phyloP scores from a whole-genome alignment of 192 early-diverging fungal species.

The Lobulomyces angularis region DNA sequence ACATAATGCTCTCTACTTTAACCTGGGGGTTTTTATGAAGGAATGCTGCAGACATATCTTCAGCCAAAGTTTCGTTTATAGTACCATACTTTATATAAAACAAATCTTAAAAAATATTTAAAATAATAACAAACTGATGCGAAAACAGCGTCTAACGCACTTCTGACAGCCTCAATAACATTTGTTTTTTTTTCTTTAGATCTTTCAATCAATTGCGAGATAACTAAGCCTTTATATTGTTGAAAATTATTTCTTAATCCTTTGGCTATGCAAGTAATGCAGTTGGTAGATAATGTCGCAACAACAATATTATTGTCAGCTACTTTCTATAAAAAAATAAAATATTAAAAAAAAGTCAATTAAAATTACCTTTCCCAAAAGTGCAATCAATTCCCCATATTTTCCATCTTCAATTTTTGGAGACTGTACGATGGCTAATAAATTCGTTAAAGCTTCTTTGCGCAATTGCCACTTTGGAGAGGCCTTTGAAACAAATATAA shows the following conservation, averaged over 20 bases:
- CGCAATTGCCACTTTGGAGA: slow-evolving; percentile 95
- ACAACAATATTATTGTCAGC: slow-evolving; percentile 78
- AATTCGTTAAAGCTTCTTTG: slow-evolving; percentile 73
- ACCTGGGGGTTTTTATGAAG: slow-evolving; percentile 93
- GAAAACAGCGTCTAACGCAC: slow-evolving; percentile 77
- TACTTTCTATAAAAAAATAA: slow-evolving; percentile 11
- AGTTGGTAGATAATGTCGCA: slow-evolving; percentile 65
- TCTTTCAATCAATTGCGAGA: slow-evolving; percentile 71
- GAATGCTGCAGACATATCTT: slow-evolving; percentile 47
- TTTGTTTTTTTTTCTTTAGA: slow-evolving; percentile 89
- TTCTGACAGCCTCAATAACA: slow-evolving; percentile 70
- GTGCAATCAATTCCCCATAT: slow-evolving; percentile 70
- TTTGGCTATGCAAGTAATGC: slow-evolving; percentile 64
- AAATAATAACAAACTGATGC: slow-evolving; percentile 34
- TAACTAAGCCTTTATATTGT: slow-evolving; percentile 59
- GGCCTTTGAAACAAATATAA: slow-evolving; percentile 12
- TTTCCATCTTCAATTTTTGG: slow-evolving; percentile 64
- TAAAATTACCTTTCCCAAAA: slow-evolving; percentile 61
- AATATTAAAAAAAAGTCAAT: background rate
- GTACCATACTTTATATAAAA: slow-evolving; percentile 4
- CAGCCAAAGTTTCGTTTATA: slow-evolving; percentile 65
- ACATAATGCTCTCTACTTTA: slow-evolving; percentile 58
- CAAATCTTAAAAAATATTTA: background rate
- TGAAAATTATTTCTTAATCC: slow-evolving; percentile 70
- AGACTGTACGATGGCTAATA: slow-evolving; percentile 55